A percentile compares a stretch with the other conserved stretches of the same genome.
Conservation (phyloP, 257 asterid genomes). For the Gentiana dahurica region DNA sequence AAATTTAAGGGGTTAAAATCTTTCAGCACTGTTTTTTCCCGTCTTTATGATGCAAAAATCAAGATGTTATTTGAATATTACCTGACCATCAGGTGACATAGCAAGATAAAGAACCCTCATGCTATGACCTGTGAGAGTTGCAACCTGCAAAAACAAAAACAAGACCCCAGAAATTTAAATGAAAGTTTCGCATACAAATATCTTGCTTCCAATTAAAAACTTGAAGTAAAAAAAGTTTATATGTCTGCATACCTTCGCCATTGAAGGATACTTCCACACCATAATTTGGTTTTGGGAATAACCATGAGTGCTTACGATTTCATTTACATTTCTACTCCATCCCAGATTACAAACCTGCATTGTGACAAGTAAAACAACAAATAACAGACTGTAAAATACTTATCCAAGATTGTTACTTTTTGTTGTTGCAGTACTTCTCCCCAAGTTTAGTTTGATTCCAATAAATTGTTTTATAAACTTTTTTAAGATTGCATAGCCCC, state of each 20-base stretch:
- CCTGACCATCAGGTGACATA: slow-evolving; percentile 98
- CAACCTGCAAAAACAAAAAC: slow-evolving; percentile 44
- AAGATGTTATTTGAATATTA: slow-evolving; percentile 11
- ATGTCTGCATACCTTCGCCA: slow-evolving; percentile 52
- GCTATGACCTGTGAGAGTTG: slow-evolving; percentile 88
- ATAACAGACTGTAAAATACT: too few relatives aligned
- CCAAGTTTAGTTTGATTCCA: too few relatives aligned
- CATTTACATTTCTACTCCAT: slow-evolving; percentile 96
- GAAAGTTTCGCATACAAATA: neutral
- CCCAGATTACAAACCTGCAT: slow-evolving; percentile 83
- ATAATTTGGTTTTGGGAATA: slow-evolving; percentile 94
- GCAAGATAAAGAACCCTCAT: slow-evolving; percentile 86
- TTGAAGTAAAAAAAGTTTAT: neutral
- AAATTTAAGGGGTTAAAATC: too few relatives aligned
- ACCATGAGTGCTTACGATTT: slow-evolving; percentile 96
- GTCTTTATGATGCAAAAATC: too few relatives aligned
- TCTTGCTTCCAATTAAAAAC: too few relatives aligned
- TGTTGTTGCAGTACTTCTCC: too few relatives aligned
- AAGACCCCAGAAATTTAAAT: neutral
- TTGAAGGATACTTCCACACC: slow-evolving; percentile 98
- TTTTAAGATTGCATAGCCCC: too few relatives aligned
- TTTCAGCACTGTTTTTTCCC: too few relatives aligned
- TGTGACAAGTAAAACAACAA: too few relatives aligned
- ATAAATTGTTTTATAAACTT: too few relatives aligned
- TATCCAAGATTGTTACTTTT: too few relatives aligned